These are phyloP conservation scores for Yarrowia porcina DNA, from an alignment of 805 yeast species.

Conservation along the genomic window DNA sequence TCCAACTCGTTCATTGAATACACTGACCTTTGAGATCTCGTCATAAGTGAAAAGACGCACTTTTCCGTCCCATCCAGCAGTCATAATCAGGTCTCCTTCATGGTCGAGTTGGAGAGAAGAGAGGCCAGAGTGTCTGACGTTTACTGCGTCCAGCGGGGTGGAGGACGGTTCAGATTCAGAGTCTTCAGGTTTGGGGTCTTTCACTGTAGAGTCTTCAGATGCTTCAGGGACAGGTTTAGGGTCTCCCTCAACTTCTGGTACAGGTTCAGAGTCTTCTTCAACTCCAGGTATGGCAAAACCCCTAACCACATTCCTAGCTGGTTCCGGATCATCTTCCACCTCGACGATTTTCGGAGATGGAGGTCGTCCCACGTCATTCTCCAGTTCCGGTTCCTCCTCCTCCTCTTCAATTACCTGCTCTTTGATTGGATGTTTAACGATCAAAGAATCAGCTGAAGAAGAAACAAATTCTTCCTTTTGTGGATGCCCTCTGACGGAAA, in stretches of 20 bases:
- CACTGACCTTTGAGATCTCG: constrained; percentile 36
- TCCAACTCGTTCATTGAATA: constrained; percentile 37
- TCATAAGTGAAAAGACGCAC: constrained; percentile 37
- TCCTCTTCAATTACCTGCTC: constrained; percentile 1
- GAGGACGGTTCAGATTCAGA: neutral
- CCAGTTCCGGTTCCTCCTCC: neutral
- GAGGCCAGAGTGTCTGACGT: constrained; percentile 2
- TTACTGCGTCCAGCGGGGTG: constrained; percentile 13
- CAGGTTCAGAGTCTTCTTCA: neutral
- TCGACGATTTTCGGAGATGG: constrained; percentile 33
- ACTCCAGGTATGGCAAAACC: neutral
- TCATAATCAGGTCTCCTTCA: constrained; percentile 25
- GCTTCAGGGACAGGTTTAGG: no score
- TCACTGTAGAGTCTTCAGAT: no score
- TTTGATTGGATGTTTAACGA: constrained; percentile 34
- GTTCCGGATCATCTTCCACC: constrained; percentile 34
- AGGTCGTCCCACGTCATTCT: neutral
- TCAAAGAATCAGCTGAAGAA: constrained; percentile 38
- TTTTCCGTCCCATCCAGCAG: constrained; percentile 45
- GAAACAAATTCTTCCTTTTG: constrained; percentile 34
- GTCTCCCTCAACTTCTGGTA: no score
- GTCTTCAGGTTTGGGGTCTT: no score
- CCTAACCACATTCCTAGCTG: constrained; percentile 27
- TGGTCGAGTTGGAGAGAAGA: neutral
- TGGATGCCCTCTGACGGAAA: constrained; percentile 32